These are phyloP conservation scores for Seiridium cupressi DNA, from an alignment of 2,329 filamentous ascomycete genomes.

Conservation along the genomic window DNA sequence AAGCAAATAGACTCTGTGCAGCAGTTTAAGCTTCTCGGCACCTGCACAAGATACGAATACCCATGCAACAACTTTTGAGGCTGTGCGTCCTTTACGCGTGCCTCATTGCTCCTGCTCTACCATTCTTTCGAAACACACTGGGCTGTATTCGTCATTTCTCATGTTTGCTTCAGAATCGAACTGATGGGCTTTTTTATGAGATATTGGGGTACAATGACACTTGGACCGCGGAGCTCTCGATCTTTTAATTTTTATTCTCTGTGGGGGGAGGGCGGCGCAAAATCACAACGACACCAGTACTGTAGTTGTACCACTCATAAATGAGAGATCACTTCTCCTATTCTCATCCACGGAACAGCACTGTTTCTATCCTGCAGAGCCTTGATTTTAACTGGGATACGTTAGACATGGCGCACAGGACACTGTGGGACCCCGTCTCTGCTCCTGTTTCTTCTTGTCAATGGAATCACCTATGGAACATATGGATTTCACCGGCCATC, in stretches of 20 bases:
- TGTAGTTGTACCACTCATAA: neutral
- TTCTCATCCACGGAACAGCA: neutral
- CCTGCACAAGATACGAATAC: too few species aligned
- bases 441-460: neutral
- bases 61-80: too few species aligned
- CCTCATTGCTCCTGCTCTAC: neutral
- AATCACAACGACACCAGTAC: too few species aligned
- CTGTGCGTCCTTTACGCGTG: too few species aligned
- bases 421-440: neutral
- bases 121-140: neutral
- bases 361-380: neutral
- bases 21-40: too few species aligned
- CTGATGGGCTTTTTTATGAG: neutral
- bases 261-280: too few species aligned
- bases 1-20: neutral
- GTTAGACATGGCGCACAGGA: neutral
- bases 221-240: neutral
- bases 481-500: neutral
- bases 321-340: neutral
- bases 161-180: slow-evolving; percentile 2
- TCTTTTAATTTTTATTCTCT: too few species aligned
- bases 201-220: neutral
- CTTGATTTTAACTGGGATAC: neutral
- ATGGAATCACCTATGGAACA: neutral
- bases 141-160: slow-evolving; percentile 5